Evolutionary conservation across 176 grass and related monocot species (phyloP), one percentile per base, ranked within the genome.

Genomic region (Echinochloa phyllopogon): DNA sequence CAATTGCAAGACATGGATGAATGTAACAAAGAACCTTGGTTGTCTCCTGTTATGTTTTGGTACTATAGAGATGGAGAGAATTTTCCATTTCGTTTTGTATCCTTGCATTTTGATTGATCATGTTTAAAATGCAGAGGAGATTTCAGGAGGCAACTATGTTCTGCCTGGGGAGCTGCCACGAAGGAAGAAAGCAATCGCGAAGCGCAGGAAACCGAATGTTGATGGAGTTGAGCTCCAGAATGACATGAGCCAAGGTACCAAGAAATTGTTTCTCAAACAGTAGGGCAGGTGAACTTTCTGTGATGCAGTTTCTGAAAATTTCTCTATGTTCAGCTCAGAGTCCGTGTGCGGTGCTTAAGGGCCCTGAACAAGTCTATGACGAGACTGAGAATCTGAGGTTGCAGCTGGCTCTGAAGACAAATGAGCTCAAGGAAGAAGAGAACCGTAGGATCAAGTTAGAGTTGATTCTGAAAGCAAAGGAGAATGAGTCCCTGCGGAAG

Each of bases 391-490:
- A 72, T 57, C 68, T 83, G 25, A 74, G 13, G 80, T 36, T 55
- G 51, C 66, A 82, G 51, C 51, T 82, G 38, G 66, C 52, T 23
- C 41, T 17, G 20, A n/a, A 55, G 74, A 65, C 48, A 1, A 37
- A 65, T 8, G 58, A 65, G 23, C 70, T 65, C 2, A 52, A 81
- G 47, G 24, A 59, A 33, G 55, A 73, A 48, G 50, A 62, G 72
- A 81, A 44, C 63, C 40, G 18, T 15, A 66, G 78, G 21, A 39
- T 87, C 17, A 1, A 72, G 20, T 53, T 87, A 64, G 74, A 83
- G 65, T 78, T 88, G 45, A 6, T 8, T 60, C 11, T 83, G 18
- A 88, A 78, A 65, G 23, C 6, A 3, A 27, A 72, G 44, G 74
- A 83, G 65, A 78, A 17, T 0, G 14, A 72, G 29, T 52, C 21